Base-by-base conservation (phyloP, 495 filamentous ascomycete genomes). In the Trichoderma orchidacearum region DNA sequence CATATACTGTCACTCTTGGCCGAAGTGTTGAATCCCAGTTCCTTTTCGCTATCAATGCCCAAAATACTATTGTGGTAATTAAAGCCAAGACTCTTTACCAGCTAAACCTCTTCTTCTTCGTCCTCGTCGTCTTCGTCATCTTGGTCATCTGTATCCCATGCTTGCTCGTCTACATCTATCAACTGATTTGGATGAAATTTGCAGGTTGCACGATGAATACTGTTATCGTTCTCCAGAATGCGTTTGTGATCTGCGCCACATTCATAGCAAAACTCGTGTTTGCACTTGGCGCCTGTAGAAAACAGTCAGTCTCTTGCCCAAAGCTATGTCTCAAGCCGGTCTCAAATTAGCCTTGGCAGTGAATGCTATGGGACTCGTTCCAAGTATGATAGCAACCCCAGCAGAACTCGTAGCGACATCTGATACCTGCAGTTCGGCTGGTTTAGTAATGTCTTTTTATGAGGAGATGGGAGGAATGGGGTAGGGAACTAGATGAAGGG, bases 231-330 rank as follows among this genome's bases (percentile, higher is more conserved):
- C 30, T 31, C 32, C 6, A 56, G 21, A 28, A 63, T 61, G n/a
- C 51, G 30, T 9, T 35, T 29, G 36, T 58, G 56, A 28, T 63
- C 56, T 6, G 63, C 63, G 41, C 58, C 31, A n/a, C 63, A 65
- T 28, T 63, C 61, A 53, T 59, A 65, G 56, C 61, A 65, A 45
- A 65, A 65, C 53, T 60, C 32, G 31, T 63, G 32, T 30, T 25
- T 17, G 35, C 63, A 65, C 15, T 56, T 56, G 31, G 53, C 28
- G 48, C 63, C 63, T 63, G 41, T 53, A 21, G 11, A 27, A 23
- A 21, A 31, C 7, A 8, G 51, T 30, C 15, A 28, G 11, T 35
- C 21, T 1, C 12, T 17, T 9, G 32, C n/a, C n/a, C n/a, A n/a
- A n/a, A n/a, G n/a, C n/a, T n/a, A n/a, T n/a, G n/a, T n/a, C n/a